These are phyloP conservation scores for Lumnitzera littorea DNA, from an alignment of 345 rosid genomes.

Conservation along the genomic window DNA sequence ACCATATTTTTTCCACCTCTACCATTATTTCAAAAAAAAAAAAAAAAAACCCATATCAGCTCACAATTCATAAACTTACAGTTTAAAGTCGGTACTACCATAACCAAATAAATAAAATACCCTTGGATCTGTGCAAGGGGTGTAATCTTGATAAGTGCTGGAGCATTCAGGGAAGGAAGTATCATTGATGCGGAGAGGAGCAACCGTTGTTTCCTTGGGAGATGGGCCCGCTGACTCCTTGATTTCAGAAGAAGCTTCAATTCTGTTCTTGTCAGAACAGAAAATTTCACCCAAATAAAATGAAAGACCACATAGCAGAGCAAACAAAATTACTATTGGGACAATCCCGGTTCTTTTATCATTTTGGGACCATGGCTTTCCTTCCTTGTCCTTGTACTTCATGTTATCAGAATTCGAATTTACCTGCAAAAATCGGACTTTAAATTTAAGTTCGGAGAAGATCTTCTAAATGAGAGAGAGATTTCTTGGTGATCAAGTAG, in stretches of 20 bases:
- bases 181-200: conserved; percentile 50
- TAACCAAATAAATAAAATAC: conserved; percentile 20
- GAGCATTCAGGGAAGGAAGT: conserved; percentile 73
- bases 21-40: conserved; percentile 5
- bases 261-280: conserved; percentile 40
- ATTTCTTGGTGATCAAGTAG: too few relatives aligned
- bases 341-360: conserved; percentile 44
- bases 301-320: conserved; percentile 65
- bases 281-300: conserved; percentile 89
- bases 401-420: conserved; percentile 23
- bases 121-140: conserved; percentile 98
- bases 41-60: not conserved
- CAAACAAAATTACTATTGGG: conserved; percentile 39
- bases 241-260: conserved; percentile 14
- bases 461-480: not conserved
- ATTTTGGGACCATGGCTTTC: conserved; percentile 39
- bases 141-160: conserved; percentile 78
- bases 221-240: conserved; percentile 35
- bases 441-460: not conserved
- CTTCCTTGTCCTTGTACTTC: conserved; percentile 72
- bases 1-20: conserved; percentile 97
- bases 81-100: not conserved
- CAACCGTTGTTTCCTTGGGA: conserved; percentile 29
- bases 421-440: conserved; percentile 26
- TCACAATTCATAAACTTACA: not conserved